Base-by-base conservation (phyloP, 163 green algal genomes). In the Coccomyxa subellipsoidea region DNA sequence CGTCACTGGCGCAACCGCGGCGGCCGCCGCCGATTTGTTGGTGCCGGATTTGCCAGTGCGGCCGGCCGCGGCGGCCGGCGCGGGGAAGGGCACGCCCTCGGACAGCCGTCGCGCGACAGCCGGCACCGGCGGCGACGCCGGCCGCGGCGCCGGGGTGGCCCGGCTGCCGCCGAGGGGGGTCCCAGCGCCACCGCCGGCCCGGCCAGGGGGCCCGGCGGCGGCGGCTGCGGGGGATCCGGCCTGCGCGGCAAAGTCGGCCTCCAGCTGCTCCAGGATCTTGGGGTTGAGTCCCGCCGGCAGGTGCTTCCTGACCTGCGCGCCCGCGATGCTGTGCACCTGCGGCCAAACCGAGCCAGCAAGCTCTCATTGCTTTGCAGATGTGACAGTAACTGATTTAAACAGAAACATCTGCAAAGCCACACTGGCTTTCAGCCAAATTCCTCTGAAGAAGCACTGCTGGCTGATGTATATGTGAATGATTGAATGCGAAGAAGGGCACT, bases 221-320 rank as follows among this genome's bases (percentile, higher is more conserved):
- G n/a, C n/a, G n/a, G n/a, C n/a, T n/a, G n/a, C n/a, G n/a, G n/a
- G n/a, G n/a, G n/a, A n/a, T n/a, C n/a, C n/a, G n/a, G n/a, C n/a
- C 37, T 47, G 72, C 38, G 35, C 18, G 40, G 81, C 85, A 35
- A 94, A 76, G 4, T 87, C 90, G 9, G 86, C 84, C 69, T 95
- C 87, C 7, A 96, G 86, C 81, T 94, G 90, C 81, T 96, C 93
- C 77, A 85, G 88, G 7, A 97, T 88, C 82, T 96, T 96, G 10
- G 93, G 90, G 83, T 97, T 97, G 8, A 97, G 78, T 81, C 94
- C 91, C 0, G 78, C 77, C n/a, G 93, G 93, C 70, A 88, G 37
- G 29, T 83, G 83, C 82, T 78, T 71, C 54, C 86, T 66, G 7
- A 91, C 90, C 0, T 78, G 82, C 0, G 80, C 80, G 0, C 92